These are phyloP conservation scores for Yarrowia phangngaensis DNA, from an alignment of 805 yeast genomes.

Conservation along the genomic window DNA sequence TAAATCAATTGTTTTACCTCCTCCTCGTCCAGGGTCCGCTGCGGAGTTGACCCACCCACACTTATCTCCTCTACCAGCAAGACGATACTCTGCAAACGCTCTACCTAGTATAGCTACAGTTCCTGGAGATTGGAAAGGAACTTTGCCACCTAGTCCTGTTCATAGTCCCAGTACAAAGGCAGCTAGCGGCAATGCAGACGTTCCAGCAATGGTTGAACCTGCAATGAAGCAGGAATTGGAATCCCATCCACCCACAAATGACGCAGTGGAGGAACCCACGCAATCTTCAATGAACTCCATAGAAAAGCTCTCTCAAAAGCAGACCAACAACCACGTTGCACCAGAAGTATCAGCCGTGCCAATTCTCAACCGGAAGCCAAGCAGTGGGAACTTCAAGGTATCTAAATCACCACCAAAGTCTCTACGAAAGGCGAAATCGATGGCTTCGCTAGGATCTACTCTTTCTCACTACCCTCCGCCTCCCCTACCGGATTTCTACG, in stretches of 20 bases:
- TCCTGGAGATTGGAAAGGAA: slow-evolving; percentile 7
- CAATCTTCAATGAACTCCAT: too few relatives aligned
- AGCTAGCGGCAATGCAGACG: too few relatives aligned
- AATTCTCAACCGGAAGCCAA: slow-evolving; percentile 10
- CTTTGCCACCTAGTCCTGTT: slow-evolving; percentile 15
- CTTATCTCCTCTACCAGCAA: slow-evolving; percentile 5
- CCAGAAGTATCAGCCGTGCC: slow-evolving; percentile 7
- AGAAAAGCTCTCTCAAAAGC: too few relatives aligned
- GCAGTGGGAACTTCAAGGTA: slow-evolving; percentile 10
- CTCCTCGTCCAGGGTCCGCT: slow-evolving; percentile 20
- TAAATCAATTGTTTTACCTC: slow-evolving; percentile 25
- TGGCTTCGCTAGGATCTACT: slow-evolving; percentile 11
- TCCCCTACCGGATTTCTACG: slow-evolving; percentile 16
- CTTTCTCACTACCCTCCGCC: slow-evolving; percentile 5
- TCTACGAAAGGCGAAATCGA: slow-evolving; percentile 21
- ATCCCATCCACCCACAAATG: too few relatives aligned
- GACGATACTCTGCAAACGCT: slow-evolving; percentile 21
- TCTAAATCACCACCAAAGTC: slow-evolving; percentile 23
- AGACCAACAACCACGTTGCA: too few relatives aligned
- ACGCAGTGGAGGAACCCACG: too few relatives aligned
- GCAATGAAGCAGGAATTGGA: too few relatives aligned
- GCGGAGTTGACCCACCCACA: slow-evolving; percentile 11
- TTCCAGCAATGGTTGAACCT: too few relatives aligned
- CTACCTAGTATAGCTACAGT: slow-evolving; percentile 20
- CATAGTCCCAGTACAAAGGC: slow-evolving; percentile 7